Conservation (phyloP, 2,329 filamentous ascomycete species). For the Coleophoma crateriformis region DNA sequence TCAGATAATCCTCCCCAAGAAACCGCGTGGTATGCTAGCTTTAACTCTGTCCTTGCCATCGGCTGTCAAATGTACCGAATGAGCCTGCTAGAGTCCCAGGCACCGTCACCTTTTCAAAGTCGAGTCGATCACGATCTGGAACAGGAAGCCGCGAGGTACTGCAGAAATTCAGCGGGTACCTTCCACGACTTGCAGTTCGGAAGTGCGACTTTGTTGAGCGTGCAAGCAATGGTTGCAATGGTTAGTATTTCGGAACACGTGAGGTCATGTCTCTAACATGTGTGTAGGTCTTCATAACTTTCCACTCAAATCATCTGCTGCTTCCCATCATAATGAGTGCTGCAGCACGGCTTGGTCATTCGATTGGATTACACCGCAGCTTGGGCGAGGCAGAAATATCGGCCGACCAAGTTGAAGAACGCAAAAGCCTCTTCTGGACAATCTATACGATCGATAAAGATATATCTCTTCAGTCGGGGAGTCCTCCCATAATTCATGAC, state of each 20-base stretch:
- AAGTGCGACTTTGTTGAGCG: not conserved
- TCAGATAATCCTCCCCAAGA: constrained; percentile 1
- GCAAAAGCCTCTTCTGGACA: not conserved
- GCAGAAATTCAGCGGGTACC: not conserved
- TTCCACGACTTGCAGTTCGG: not conserved
- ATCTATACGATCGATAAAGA: constrained; percentile 1
- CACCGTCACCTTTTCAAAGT: not conserved
- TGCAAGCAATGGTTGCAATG: not conserved
- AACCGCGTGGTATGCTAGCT: constrained; percentile 5
- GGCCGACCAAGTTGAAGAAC: not conserved
- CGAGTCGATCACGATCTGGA: not conserved
- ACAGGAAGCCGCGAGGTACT: not conserved
- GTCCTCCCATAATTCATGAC: constrained; percentile 4
- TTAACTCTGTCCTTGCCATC: constrained; percentile 4
- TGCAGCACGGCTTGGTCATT: too few relatives aligned
- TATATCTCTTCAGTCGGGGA: constrained; percentile 2
- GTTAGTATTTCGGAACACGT: not conserved
- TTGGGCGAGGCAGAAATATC: not conserved
- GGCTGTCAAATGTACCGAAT: not conserved
- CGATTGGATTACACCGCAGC: not conserved
- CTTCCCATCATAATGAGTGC: too few relatives aligned
- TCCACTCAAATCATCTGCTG: too few relatives aligned
- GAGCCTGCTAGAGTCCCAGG: too few relatives aligned
- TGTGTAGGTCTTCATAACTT: too few relatives aligned
- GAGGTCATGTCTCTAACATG: too few relatives aligned